Percentiles rank a stretch among this genome's conserved stretches.
These are phyloP conservation scores for Dendrobium officinale DNA, from an alignment of 106 monocot genomes.

Conservation along the genomic window DNA sequence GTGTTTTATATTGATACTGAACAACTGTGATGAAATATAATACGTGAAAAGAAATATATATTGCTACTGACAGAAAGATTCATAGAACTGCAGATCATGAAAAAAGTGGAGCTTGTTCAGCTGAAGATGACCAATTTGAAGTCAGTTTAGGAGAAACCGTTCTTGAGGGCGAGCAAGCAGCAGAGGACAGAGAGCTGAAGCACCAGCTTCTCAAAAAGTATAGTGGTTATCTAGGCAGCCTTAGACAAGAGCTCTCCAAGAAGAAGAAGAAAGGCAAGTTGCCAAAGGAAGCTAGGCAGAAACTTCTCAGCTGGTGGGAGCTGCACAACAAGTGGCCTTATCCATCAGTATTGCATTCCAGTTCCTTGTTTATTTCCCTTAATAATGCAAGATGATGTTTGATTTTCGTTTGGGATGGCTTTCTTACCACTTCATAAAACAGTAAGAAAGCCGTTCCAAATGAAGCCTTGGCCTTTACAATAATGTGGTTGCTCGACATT, in stretches of 20 bases:
- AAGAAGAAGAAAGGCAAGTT: constrained; percentile 42
- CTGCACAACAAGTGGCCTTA: constrained; percentile 43
- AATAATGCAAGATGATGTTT: too few species aligned
- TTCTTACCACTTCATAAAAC: too few species aligned
- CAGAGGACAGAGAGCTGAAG: constrained; percentile 32
- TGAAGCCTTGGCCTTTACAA: too few species aligned
- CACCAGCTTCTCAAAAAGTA: constrained; percentile 34
- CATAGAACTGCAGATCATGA: background rate
- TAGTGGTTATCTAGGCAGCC: constrained; percentile 31
- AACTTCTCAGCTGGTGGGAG: constrained; percentile 44
- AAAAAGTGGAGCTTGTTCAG: constrained; percentile 18
- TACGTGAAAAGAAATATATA: background rate
- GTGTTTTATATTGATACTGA: too few species aligned
- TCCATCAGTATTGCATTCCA: constrained; percentile 24
- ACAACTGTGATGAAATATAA: background rate
- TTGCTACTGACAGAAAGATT: background rate
- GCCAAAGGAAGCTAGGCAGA: constrained; percentile 37
- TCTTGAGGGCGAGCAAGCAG: constrained; percentile 11
- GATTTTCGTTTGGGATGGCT: too few species aligned
- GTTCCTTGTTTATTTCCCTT: too few species aligned
- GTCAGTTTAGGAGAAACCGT: constrained; percentile 25
- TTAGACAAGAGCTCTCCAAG: constrained; percentile 30
- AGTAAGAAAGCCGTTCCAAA: too few species aligned
- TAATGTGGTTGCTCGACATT: too few species aligned
- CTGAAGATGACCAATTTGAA: constrained; percentile 29